Evolutionary conservation across 768 basidiomycete genomes (phyloP).

Genomic region (Tulasnella calospora): DNA sequence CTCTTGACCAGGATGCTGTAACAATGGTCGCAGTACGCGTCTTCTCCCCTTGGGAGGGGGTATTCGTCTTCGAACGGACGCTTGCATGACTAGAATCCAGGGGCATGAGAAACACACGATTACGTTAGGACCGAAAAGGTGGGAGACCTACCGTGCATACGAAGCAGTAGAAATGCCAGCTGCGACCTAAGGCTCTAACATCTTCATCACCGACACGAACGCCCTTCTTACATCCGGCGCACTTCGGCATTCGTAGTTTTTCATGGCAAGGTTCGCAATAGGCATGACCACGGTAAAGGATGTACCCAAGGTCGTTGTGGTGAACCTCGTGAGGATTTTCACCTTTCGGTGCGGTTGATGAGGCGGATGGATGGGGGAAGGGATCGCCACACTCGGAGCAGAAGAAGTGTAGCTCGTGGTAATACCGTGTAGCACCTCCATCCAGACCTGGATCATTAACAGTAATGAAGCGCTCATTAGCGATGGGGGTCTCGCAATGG

Average conservation of each 20-base stretch:
- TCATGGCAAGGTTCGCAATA: constrained; percentile 95
- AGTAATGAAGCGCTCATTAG: constrained; percentile 96
- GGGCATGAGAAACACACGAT: neutral
- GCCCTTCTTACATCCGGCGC: constrained; percentile 72
- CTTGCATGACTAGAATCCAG: constrained; percentile 54
- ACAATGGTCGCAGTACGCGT: constrained; percentile 82
- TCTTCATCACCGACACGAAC: constrained; percentile 84
- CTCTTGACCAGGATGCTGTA: constrained; percentile 79
- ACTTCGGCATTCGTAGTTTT: constrained; percentile 81
- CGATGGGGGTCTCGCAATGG: constrained; percentile 91
- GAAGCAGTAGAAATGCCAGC: constrained; percentile 94
- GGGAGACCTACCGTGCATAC: constrained; percentile 68
- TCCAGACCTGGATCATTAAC: constrained; percentile 72
- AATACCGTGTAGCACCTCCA: constrained; percentile 58
- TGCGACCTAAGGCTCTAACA: constrained; percentile 83
- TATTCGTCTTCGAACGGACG: constrained; percentile 79
- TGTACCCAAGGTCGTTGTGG: constrained; percentile 71
- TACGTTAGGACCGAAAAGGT: neutral
- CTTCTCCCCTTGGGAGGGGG: constrained; percentile 78
- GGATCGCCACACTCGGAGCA: constrained; percentile 97
- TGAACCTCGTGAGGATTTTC: constrained; percentile 29
- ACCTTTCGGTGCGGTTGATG: constrained; percentile 35
- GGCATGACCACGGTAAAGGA: constrained; percentile 84
- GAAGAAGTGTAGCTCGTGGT: constrained; percentile 98
- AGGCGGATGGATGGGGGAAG: constrained; percentile 64